Evolutionary conservation across 176 grass and related monocot species (phyloP), one percentile per base, ranked within the genome.

Genomic region (Juncus inflexus): DNA sequence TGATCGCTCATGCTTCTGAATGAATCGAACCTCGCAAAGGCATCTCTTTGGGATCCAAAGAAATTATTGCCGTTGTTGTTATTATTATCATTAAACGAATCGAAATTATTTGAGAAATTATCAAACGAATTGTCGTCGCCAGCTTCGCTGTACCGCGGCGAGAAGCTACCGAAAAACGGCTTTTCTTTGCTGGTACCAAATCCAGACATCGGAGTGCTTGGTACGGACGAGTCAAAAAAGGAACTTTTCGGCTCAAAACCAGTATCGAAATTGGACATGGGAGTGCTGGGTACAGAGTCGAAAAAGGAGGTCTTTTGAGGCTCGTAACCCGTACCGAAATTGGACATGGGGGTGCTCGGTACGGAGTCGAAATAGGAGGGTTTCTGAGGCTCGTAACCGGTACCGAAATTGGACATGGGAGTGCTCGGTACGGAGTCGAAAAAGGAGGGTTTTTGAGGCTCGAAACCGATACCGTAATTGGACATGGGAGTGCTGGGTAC

Each of bases 91-190:
- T 9, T 40, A 49, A 91, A 85, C n/a, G 92, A 88, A 60, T 96
- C 87, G 0, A 96, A 96, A 67, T 83, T 84, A 40, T 81, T 84
- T 0, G 87, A 86, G 72, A 91, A 87, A 28, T 77, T 85, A 65
- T 95, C 86, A 1, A 87, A 95, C 40, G 91, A 91, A 72, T 77
- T 70, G 72, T 92, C 88, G 0, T 99, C 95, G 55, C 82, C 85
- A 12, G 84, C 85, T 71, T 99, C 89, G n/a, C 82, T 92, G 35
- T 79, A 99, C 72, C 94, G 82, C 14, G 94, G 94, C 0, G 94
- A 90, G 65, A 82, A 97, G 19, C 19, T 28, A 28, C 1, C 19
- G 1, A 28, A 28, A 28, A 28, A 28, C 19, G 19, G 0, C 19
- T 28, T 28, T 28, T 28, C 19, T 28, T 28, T 28, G 19, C 19